These are phyloP conservation scores for Chytriomyces sp. DNA, from an alignment of 192 early-diverging fungal genomes.

Conservation along the genomic window DNA sequence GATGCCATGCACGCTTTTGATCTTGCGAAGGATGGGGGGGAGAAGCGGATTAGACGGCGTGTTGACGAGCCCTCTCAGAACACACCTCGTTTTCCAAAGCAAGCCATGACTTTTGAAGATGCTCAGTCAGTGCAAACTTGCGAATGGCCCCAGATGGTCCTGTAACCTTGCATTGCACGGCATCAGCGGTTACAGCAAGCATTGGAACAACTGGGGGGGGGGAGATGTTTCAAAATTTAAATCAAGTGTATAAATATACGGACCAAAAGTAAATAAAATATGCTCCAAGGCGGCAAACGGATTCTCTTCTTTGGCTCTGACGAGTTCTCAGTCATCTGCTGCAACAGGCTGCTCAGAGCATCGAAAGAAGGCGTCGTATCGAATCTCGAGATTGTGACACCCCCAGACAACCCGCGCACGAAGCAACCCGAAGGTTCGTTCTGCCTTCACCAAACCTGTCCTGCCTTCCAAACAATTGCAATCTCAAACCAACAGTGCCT, in stretches of 20 bases:
- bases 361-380: conserved; percentile 19
- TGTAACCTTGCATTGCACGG: conserved; percentile 13
- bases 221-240: too few relatives aligned
- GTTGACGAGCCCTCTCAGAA: not conserved
- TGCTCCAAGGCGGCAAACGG: conserved; percentile 22
- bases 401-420: conserved; percentile 35
- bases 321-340: conserved; percentile 71
- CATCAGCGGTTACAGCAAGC: not conserved
- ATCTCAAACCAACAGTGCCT: conserved; percentile 49
- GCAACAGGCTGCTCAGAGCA: conserved; percentile 60
- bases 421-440: conserved; percentile 38
- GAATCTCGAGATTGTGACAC: conserved; percentile 37
- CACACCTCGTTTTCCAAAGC: conserved; percentile 21
- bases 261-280: too few relatives aligned
- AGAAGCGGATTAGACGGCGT: not conserved
- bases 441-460: conserved; percentile 23
- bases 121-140: conserved; percentile 19
- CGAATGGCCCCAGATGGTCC: conserved; percentile 15
- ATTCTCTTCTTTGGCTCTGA: conserved; percentile 91
- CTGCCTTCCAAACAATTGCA: conserved; percentile 42
- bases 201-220: too few relatives aligned
- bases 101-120: conserved; percentile 12
- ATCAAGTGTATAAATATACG: too few relatives aligned
- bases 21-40: not conserved
- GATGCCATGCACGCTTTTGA: conserved; percentile 22